phyloP scores from a whole-genome alignment of 164 flowering plant genomes.

The Liquidambar formosana region DNA sequence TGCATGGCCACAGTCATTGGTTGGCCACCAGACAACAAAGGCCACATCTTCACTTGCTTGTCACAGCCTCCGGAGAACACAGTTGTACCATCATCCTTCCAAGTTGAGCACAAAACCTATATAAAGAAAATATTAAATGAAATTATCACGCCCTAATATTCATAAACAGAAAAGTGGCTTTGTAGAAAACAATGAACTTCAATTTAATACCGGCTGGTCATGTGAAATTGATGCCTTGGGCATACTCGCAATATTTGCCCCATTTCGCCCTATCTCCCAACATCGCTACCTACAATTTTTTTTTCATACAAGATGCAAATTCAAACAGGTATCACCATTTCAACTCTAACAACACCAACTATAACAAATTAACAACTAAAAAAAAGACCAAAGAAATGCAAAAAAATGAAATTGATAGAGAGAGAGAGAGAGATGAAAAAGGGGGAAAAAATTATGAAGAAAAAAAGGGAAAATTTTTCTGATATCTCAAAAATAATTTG shows the following conservation, averaged over 20 bases:
- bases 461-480: no score
- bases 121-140: neutral
- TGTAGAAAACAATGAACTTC: neutral
- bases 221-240: slow-evolving; percentile 86
- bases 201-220: slow-evolving; percentile 78
- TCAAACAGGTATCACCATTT: neutral
- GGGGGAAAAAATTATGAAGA: neutral
- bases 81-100: slow-evolving; percentile 98
- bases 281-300: slow-evolving; percentile 69
- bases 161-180: neutral
- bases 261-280: slow-evolving; percentile 74
- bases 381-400: no score
- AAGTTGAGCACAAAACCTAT: slow-evolving; percentile 90
- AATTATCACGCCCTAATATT: no score
- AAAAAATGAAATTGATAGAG: neutral
- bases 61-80: slow-evolving; percentile 99
- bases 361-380: no score
- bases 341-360: neutral
- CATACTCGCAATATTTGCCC: slow-evolving; percentile 42
- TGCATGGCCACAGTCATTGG: slow-evolving; percentile 83
- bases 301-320: neutral
- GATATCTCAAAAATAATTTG: no score
- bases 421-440: neutral
- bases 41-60: slow-evolving; percentile 98
- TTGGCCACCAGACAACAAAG: slow-evolving; percentile 79